Percentiles rank a stretch among this genome's conserved stretches.
These are phyloP conservation scores for Monascus ruber DNA, from an alignment of 2,329 filamentous ascomycete species.

Conservation along the genomic window DNA sequence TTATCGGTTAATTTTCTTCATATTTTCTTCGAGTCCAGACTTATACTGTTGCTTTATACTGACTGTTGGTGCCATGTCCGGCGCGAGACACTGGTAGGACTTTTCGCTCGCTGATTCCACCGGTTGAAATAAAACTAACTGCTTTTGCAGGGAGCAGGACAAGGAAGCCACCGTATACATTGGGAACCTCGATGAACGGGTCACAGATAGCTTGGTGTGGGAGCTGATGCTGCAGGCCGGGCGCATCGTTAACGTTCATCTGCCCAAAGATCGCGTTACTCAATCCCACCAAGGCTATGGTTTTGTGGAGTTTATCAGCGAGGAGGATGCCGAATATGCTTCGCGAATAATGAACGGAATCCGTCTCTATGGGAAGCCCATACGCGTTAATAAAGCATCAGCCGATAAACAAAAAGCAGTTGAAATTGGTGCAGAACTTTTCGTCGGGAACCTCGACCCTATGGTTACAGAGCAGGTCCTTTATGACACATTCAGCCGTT, in stretches of 20 bases:
- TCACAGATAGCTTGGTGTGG: constrained; percentile 81
- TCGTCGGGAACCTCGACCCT: constrained; percentile 87
- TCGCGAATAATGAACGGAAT: constrained; percentile 95
- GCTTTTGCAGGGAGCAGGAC: constrained; percentile 70
- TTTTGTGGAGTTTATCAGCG: constrained; percentile 95
- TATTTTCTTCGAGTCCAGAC: no score
- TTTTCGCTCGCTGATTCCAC: constrained; percentile 1
- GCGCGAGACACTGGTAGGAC: constrained; percentile 65
- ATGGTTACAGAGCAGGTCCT: constrained; percentile 94
- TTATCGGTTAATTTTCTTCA: no score
- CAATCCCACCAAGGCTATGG: constrained; percentile 96
- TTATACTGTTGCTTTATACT: neutral
- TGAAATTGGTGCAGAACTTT: constrained; percentile 92
- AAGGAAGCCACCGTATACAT: constrained; percentile 98
- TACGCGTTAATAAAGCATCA: constrained; percentile 87
- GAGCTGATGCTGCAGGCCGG: constrained; percentile 98
- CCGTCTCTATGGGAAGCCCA: constrained; percentile 82
- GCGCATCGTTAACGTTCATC: constrained; percentile 93
- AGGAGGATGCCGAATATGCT: constrained; percentile 93
- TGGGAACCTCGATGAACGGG: constrained; percentile 95
- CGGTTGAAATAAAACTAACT: constrained; percentile 11
- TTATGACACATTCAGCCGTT: constrained; percentile 89
- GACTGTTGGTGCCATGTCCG: constrained; percentile 44
- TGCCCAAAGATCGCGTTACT: constrained; percentile 95
- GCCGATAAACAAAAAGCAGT: constrained; percentile 91